Percentiles rank a stretch among this genome's conserved stretches.
Conservation (phyloP, 2,329 filamentous ascomycete species). For the Zasmidium citrigriseum region DNA sequence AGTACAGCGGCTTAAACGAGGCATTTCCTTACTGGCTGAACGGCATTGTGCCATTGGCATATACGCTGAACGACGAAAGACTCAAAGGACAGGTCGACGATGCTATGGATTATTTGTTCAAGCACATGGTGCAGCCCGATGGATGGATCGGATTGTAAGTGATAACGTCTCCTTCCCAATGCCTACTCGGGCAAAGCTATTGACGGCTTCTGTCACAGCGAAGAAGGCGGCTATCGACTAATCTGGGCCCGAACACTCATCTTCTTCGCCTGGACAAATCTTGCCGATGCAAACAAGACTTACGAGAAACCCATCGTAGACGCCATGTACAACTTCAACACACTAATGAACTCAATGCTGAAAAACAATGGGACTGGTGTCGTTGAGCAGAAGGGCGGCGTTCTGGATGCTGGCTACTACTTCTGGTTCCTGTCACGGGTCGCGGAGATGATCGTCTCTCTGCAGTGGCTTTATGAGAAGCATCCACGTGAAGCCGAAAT, state of each 20-base stretch:
- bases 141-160: conserved; percentile 57
- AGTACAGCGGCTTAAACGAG: conserved; percentile 58
- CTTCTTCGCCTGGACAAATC: conserved; percentile 52
- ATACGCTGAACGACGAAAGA: conserved; percentile 48
- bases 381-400: conserved; percentile 44
- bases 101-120: conserved; percentile 50
- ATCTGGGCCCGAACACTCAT: conserved; percentile 57
- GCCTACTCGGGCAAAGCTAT: too few relatives aligned
- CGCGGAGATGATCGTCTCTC: conserved; percentile 48
- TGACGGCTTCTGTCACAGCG: conserved; percentile 21
- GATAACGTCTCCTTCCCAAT: too few relatives aligned
- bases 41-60: conserved; percentile 59
- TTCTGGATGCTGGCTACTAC: conserved; percentile 38
- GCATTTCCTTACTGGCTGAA: conserved; percentile 62
- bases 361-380: conserved; percentile 54
- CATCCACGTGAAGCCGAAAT: conserved; percentile 39
- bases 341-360: conserved; percentile 58
- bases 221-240: conserved; percentile 45
- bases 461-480: conserved; percentile 53
- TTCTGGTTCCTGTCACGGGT: conserved; percentile 41
- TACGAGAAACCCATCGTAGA: conserved; percentile 48
- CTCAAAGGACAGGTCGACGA: conserved; percentile 52
- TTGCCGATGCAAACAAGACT: conserved; percentile 51
- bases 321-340: conserved; percentile 53
- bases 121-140: conserved; percentile 49